Base-by-base conservation (phyloP, 2,329 filamentous ascomycete species). In the Sarocladiaceae sp. region DNA sequence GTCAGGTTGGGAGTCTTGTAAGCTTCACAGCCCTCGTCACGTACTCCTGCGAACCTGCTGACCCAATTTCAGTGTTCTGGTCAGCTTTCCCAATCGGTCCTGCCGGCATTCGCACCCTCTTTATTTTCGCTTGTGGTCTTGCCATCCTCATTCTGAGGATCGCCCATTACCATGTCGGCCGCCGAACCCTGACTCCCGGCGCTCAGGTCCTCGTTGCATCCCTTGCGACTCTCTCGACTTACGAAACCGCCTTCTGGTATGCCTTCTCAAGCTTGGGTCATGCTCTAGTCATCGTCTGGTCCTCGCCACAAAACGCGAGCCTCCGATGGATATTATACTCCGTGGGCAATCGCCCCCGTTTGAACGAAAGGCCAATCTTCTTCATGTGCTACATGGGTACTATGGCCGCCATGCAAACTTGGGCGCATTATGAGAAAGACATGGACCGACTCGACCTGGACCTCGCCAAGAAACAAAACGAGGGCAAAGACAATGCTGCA, bases 341-440 rank as follows among this genome's bases (percentile, higher is more conserved):
- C 67, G 84, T 75, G 55, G 84, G 79, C 58, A 89, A 94, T 65
- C 80, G 91, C 31, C 79, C 87, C 18, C 79, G 83, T 50, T 71
- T 97, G 54, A 97, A 97, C 65, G 93, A 97, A 73, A 82, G 88
- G 57, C 86, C 90, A 1, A 79, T 97, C 23, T 94, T 91, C 64
- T 74, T 96, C 49, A 84, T 88, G 29, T 81, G 79, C 54, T 84
- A 88, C 61, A 81, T 94, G 58, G 64, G 85, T 3, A 67, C 84
- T 1, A 76, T 94, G 39, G 89, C 88, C 3, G 54, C 88, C 10
- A 70, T 78, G n/a, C 88, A 96, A 66, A 82, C 87, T 1, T 62
- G 78, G 11, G 63, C 79, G 28, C 92, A 97, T 64, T 73, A 96
- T 15, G 83, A 79, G 63, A 74, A 72, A 50, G 91, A 96, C 63